Evolutionary conservation across 257 asterid species (phyloP), one percentile per base, ranked within the genome.

Genomic region (Paraleonurus japonicus): DNA sequence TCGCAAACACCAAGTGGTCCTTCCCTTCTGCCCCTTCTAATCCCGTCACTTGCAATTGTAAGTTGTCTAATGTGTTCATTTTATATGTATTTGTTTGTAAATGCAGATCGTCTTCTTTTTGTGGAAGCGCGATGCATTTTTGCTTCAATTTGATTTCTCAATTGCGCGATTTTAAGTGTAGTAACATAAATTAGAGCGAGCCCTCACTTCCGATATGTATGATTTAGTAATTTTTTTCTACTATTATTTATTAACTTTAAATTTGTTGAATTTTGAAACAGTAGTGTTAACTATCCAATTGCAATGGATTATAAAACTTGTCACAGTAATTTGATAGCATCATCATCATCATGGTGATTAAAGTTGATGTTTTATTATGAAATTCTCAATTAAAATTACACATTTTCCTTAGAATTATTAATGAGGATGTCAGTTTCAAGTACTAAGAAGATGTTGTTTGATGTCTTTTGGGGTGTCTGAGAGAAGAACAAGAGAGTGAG

Each of bases 21-120:
- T 95, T 95, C 78, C 99, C 99, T 76, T 95, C 99, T 26, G 99
- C 99, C n/a, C 95, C 99, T 69, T 73, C 80, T 9, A 89, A 74
- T 64, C 98, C 98, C 0, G 99, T 95, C 84, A 86, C 95, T 59
- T 89, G 98, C 77, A 95, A 95, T 61, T 69, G 98, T 95, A 70
- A 84, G 96, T 87, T 65, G 7, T 23, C 2, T 54, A 13, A n/a
- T 26, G 24, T 17, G 24, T 10, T n/a, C 51, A 7, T 62, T 53
- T 5, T 16, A 1, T 12, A 4, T 35, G 48, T 23, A 0, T 33
- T 53, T 66, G 19, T 50, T 17, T 7, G 64, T 1, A n/a, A 33
- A 55, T 71, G 54, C 54, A 47, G 54, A 47, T 47, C 26, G 35
- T 22, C 37, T 24, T 41, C 0, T 64, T n/a, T 37, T 55, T 30